These are phyloP conservation scores for Dillenia suffruticosa DNA, from an alignment of 164 flowering plant species.

Conservation along the genomic window DNA sequence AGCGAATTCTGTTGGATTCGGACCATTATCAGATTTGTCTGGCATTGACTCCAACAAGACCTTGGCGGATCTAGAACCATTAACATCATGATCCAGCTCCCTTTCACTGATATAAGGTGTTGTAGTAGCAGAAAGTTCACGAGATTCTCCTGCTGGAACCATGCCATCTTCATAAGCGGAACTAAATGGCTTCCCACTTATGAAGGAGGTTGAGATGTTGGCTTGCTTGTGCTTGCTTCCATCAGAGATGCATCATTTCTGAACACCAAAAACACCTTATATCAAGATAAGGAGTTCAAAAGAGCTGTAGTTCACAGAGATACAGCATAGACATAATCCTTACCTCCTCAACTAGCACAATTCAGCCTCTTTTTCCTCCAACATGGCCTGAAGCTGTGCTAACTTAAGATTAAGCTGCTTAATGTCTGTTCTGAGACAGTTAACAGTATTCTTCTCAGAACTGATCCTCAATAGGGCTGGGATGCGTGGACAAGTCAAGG, in stretches of 20 bases:
- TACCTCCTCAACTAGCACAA: constrained; percentile 57
- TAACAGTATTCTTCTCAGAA: constrained; percentile 66
- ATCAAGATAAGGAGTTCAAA: constrained; percentile 9
- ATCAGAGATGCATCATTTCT: constrained; percentile 27
- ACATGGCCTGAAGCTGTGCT: constrained; percentile 71
- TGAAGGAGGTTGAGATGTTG: constrained; percentile 13
- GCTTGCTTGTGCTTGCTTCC: constrained; percentile 20
- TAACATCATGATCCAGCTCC: constrained; percentile 17
- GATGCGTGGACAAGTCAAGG: constrained; percentile 72
- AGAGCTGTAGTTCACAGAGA: neutral
- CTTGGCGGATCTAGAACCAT: constrained; percentile 18
- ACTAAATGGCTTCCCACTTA: constrained; percentile 13
- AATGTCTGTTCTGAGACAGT: constrained; percentile 72
- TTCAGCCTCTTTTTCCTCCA: constrained; percentile 79
- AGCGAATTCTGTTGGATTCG: constrained; percentile 15
- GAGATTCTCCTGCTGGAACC: constrained; percentile 13
- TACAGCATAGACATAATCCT: constrained; percentile 2
- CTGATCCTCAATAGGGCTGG: constrained; percentile 85
- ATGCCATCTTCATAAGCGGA: constrained; percentile 23
- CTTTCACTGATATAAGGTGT: constrained; percentile 17
- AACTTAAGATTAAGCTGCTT: constrained; percentile 70
- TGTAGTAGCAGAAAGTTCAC: constrained; percentile 22
- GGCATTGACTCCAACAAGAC: constrained; percentile 10
- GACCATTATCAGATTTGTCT: constrained; percentile 17
- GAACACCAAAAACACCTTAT: constrained; percentile 10